Evolutionary conservation across 352 stramenopile species (phyloP).

Genomic region (Phytopythium boreale): DNA sequence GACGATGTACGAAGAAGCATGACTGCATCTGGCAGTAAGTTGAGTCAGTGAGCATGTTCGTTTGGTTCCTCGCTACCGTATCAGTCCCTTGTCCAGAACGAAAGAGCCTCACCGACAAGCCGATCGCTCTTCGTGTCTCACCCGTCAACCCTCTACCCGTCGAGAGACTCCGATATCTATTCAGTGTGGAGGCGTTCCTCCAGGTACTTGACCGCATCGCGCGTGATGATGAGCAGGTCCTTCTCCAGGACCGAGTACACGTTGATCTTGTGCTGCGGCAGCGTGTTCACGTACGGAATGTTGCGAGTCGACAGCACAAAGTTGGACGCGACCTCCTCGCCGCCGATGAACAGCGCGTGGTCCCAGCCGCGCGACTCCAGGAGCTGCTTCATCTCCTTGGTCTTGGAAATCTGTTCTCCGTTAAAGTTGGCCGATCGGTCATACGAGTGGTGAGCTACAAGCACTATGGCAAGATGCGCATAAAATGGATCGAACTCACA

Average conservation of each 20-base stretch:
- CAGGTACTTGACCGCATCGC: slow-evolving; percentile 86
- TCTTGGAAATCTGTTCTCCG: slow-evolving; percentile 64
- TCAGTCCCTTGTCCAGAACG: background rate
- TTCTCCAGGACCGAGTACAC: slow-evolving; percentile 90
- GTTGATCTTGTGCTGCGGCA: slow-evolving; percentile 88
- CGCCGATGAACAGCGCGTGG: slow-evolving; percentile 83
- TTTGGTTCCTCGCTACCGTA: background rate
- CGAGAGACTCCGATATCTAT: slow-evolving; percentile 24
- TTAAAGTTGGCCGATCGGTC: slow-evolving; percentile 3
- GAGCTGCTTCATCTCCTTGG: slow-evolving; percentile 85
- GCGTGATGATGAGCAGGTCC: slow-evolving; percentile 83
- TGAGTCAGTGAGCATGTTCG: slow-evolving; percentile 1
- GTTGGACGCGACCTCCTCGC: slow-evolving; percentile 67
- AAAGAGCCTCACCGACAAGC: background rate
- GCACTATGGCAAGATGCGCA: background rate
- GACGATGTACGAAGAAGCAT: background rate
- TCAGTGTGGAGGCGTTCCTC: slow-evolving; percentile 84
- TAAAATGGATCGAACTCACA: slow-evolving; percentile 29
- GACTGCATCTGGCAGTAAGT: background rate
- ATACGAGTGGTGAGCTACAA: background rate
- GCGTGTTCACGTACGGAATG: slow-evolving; percentile 80
- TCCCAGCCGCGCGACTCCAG: slow-evolving; percentile 77
- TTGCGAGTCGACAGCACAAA: slow-evolving; percentile 83
- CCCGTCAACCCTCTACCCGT: background rate
- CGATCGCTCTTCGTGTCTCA: background rate